These are phyloP conservation scores for Phoenix dactylifera DNA, from an alignment of 176 grass and related monocot species.

Conservation along the genomic window DNA sequence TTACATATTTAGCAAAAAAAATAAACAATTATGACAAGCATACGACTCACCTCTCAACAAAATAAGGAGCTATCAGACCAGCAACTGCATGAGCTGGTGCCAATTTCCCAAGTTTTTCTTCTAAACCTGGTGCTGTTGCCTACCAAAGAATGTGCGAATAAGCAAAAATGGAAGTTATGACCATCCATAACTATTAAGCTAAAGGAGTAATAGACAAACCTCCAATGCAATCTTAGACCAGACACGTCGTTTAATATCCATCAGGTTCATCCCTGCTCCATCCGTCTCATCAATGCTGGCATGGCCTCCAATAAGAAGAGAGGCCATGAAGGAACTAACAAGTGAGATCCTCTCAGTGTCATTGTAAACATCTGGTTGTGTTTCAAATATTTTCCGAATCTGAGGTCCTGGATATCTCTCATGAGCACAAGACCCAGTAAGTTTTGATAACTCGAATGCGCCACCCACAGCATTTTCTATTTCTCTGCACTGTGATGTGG, in stretches of 20 bases:
- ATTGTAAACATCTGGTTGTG: conserved; percentile 41
- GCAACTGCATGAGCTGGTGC: conserved; percentile 68
- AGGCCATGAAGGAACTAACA: conserved; percentile 95
- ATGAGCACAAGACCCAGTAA: conserved; percentile 77
- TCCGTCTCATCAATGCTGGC: conserved; percentile 94
- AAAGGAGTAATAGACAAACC: conserved; percentile 19
- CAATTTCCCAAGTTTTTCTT: conserved; percentile 73
- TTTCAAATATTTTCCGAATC: conserved; percentile 75
- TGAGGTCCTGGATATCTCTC: conserved; percentile 92
- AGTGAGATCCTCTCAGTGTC: conserved; percentile 83
- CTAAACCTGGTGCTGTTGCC: conserved; percentile 72
- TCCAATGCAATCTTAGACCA: conserved; percentile 82
- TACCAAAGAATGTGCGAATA: conserved; percentile 14
- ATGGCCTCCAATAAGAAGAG: conserved; percentile 67
- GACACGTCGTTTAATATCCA: conserved; percentile 71
- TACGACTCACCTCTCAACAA: conserved; percentile 59
- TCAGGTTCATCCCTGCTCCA: conserved; percentile 96
- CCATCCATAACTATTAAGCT: too few relatives aligned
- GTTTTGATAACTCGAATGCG: conserved; percentile 70
- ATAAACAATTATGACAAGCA: background rate
- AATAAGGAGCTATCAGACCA: conserved; percentile 66
- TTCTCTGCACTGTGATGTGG: conserved; percentile 85
- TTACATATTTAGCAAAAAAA: too few relatives aligned
- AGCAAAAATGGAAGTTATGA: background rate
- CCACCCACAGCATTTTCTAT: conserved; percentile 80